Percentiles rank a stretch among this genome's conserved stretches.
phyloP scores from a whole-genome alignment of 2,329 filamentous ascomycete genomes.

The Alternaria sp. region DNA sequence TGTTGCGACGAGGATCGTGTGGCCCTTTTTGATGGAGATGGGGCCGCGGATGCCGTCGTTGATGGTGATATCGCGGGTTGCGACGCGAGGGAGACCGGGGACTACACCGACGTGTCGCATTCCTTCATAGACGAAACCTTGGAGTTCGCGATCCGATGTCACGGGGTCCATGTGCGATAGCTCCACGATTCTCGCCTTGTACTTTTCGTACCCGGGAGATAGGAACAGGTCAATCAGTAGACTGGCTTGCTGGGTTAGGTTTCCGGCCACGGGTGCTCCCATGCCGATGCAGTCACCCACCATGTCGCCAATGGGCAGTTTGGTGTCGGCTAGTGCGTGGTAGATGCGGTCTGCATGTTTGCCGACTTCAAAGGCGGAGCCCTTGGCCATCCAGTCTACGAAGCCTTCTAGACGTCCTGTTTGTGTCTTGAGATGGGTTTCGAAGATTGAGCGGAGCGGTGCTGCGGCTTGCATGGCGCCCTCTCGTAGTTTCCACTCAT shows the following conservation, averaged over 20 bases:
- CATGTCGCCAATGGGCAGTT: conserved; percentile 59
- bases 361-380: conserved; percentile 65
- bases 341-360: conserved; percentile 62
- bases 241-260: conserved; percentile 63
- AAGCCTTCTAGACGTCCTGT: conserved; percentile 63
- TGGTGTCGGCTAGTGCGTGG: conserved; percentile 58
- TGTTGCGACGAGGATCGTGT: conserved; percentile 52
- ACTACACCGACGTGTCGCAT: conserved; percentile 63
- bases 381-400: conserved; percentile 56
- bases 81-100: conserved; percentile 62
- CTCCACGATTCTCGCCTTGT: conserved; percentile 62
- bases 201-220: conserved; percentile 59
- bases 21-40: conserved; percentile 55
- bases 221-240: conserved; percentile 63
- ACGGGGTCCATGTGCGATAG: conserved; percentile 57
- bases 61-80: conserved; percentile 57
- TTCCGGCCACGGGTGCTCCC: conserved; percentile 60
- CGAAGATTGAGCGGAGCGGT: conserved; percentile 72
- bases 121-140: conserved; percentile 64
- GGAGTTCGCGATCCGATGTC: conserved; percentile 65
- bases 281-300: conserved; percentile 62
- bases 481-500: conserved; percentile 61
- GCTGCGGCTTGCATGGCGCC: conserved; percentile 60
- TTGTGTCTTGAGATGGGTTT: conserved; percentile 72
- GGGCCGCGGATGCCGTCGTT: conserved; percentile 60